Evolutionary conservation across 2,329 filamentous ascomycete species (phyloP), one percentile per base, ranked within the genome.

Genomic region (Xylariomycetidae sp.): DNA sequence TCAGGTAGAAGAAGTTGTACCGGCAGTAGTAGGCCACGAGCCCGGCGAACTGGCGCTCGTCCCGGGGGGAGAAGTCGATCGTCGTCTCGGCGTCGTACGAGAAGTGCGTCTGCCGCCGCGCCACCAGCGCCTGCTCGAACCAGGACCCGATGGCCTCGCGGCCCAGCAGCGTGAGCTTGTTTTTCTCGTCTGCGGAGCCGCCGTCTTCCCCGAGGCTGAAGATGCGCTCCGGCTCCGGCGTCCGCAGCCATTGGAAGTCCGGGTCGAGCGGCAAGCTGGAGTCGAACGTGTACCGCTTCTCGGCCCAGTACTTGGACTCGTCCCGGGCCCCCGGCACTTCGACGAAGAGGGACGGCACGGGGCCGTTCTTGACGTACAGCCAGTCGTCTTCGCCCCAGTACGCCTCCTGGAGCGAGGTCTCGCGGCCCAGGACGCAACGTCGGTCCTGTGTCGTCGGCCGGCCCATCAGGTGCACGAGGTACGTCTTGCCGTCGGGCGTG

Each of bases 1-100:
- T 67, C 5, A 81, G 62, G 44, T 80, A 81, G 60, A 78, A 80
- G 56, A 80, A 81, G 55, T 81, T 81, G 58, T 64, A 80, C 4
- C 76, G 72, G 48, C 70, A 74, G 57, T 81, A 81, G 54, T 81
- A 81, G 0, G 74, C 72, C 10, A 71, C 72, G 6, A 82, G 57
- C 0, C 77, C 77, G 0, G 77, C 76, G 38, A 77, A 80, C 43
- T 79, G 68, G 9, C 76, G 64, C 59, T 79, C 75, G 45, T 81
- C 76, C 1, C 56, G 52, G 0, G 77, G 77, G 1, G 59, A 56
- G 45, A 77, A 79, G 37, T 68, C 62, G 3, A 79, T 44, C 0
- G 66, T 56, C 0, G 75, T 78, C 52, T 78, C 74, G 31, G 74
- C 75, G 36, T 79, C 74, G 46, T 72, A 77, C 2, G 72, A 77